Evolutionary conservation across 78 protist species (phyloP).

Genomic region (Goniomonas avonlea): DNA sequence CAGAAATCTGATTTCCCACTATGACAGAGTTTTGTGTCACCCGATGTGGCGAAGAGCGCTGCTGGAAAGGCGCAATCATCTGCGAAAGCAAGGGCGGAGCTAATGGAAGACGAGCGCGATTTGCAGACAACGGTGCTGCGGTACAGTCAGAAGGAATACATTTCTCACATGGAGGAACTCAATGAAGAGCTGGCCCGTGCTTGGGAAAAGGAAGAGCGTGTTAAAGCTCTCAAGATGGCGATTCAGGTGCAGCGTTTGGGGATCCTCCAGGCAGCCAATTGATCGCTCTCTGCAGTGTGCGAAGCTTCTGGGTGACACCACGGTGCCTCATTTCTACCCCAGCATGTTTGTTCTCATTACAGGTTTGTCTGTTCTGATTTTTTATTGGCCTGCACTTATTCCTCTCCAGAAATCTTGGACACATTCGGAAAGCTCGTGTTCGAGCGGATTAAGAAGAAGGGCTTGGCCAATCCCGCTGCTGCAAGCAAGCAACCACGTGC

Average conservation of each 20-base stretch:
- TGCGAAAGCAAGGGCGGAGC: background rate
- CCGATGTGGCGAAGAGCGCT: constrained; percentile 5
- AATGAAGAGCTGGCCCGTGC: constrained; percentile 53
- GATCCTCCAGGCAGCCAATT: background rate
- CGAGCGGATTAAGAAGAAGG: constrained; percentile 33
- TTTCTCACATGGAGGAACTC: constrained; percentile 57
- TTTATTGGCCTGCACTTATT: too few species aligned
- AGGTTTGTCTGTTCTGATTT: too few species aligned
- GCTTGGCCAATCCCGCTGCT: too few species aligned
- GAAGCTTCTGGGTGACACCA: constrained; percentile 41
- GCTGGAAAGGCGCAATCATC: background rate
- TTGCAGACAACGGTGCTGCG: background rate
- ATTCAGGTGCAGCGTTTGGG: constrained; percentile 47
- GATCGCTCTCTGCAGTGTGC: background rate
- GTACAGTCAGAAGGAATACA: constrained; percentile 49
- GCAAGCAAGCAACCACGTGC: too few species aligned
- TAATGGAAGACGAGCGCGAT: background rate
- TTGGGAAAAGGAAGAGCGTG: constrained; percentile 67
- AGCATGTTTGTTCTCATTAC: constrained; percentile 75
- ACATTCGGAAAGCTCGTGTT: constrained; percentile 64
- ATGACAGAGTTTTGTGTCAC: background rate
- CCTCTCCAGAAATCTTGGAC: constrained; percentile 82
- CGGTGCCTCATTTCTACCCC: constrained; percentile 73
- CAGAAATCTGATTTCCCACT: background rate
- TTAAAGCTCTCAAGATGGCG: constrained; percentile 69